Conservation (phyloP, 1,284 basidiomycete genomes). For the Irpex lacteus region DNA sequence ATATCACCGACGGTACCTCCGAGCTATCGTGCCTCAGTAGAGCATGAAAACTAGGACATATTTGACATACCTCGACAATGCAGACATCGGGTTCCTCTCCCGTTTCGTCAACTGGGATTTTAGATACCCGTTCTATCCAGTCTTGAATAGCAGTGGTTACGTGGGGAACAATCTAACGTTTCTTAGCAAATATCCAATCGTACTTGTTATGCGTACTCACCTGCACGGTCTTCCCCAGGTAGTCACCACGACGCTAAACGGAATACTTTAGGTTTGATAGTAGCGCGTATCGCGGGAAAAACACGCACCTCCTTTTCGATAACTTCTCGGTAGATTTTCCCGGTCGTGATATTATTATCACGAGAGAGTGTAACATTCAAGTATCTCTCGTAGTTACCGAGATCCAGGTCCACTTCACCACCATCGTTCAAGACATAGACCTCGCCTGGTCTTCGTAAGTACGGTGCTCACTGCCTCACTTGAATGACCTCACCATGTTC, state of each 20-base stretch:
- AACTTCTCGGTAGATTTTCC: constrained; percentile 96
- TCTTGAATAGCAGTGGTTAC: constrained; percentile 97
- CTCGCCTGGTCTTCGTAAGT: constrained; percentile 63
- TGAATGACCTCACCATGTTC: constrained; percentile 78
- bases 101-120: constrained; percentile 93
- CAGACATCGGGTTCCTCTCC: constrained; percentile 94
- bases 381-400: constrained; percentile 99
- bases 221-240: constrained; percentile 96
- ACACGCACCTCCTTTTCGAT: constrained; percentile 92
- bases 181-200: constrained; percentile 1
- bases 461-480: background rate
- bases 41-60: background rate
- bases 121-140: constrained; percentile 96
- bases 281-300: background rate
- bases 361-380: constrained; percentile 91
- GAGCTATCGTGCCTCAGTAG: constrained; percentile 49
- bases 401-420: constrained; percentile 96
- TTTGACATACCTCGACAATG: constrained; percentile 79
- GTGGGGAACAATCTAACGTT: constrained; percentile 88
- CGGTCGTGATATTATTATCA: constrained; percentile 98
- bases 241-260: constrained; percentile 86
- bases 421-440: constrained; percentile 99
- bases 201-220: constrained; percentile 32
- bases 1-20: constrained; percentile 97
- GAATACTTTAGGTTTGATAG: background rate